These are phyloP conservation scores for Trametes pubescens DNA, from an alignment of 1,284 basidiomycete genomes.

Conservation along the genomic window DNA sequence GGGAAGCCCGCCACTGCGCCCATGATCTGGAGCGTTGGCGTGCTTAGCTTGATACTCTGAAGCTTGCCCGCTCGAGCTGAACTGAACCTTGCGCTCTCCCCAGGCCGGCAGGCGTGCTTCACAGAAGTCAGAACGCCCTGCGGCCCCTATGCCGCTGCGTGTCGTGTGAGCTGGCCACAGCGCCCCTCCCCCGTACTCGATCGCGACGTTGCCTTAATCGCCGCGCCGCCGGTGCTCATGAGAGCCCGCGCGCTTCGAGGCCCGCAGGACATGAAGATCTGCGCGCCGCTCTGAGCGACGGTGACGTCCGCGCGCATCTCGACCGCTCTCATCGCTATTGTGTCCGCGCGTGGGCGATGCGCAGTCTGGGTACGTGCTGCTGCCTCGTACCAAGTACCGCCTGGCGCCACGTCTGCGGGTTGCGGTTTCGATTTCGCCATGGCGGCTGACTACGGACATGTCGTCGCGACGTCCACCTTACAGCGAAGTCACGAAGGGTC, in stretches of 20 bases:
- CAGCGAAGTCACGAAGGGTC: neutral
- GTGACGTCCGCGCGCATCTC: conserved; percentile 7
- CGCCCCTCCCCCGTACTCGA: neutral
- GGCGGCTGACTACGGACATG: neutral
- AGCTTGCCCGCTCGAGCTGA: neutral
- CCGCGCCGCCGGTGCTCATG: conserved; percentile 7
- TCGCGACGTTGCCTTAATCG: conserved; percentile 5
- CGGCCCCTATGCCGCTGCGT: neutral
- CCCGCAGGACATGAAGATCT: conserved; percentile 3
- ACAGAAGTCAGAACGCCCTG: neutral
- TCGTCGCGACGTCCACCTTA: no score
- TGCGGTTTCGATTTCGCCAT: neutral
- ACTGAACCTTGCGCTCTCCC: neutral
- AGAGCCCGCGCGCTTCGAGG: neutral
- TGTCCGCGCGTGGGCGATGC: neutral
- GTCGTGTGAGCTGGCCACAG: neutral
- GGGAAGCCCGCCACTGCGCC: no score
- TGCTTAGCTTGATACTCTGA: neutral
- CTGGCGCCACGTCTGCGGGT: neutral
- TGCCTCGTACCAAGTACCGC: neutral
- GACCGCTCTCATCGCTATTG: neutral
- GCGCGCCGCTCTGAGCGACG: conserved; percentile 8
- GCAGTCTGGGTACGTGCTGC: no score
- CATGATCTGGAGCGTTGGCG: neutral
- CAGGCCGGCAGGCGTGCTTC: neutral